phyloP scores from a whole-genome alignment of 1,284 basidiomycete genomes.

The Leccinum subspadiceum region DNA sequence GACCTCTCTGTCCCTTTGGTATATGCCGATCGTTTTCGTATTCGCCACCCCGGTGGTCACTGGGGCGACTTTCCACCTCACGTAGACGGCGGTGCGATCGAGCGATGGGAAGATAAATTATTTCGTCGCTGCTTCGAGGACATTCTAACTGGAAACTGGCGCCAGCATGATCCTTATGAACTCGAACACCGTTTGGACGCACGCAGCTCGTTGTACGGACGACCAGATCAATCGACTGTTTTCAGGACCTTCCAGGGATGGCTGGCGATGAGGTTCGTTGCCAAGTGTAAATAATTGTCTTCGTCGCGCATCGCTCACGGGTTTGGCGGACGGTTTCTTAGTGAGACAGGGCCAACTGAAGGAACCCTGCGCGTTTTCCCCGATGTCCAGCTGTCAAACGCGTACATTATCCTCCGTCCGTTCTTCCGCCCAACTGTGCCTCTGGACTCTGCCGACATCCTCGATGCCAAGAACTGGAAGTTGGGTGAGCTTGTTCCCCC shows the following conservation, averaged over 20 bases:
- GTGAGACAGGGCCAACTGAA: conserved; percentile 69
- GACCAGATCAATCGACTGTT: conserved; percentile 61
- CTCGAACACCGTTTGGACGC: conserved; percentile 62
- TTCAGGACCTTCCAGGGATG: conserved; percentile 85
- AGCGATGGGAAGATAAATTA: conserved; percentile 79
- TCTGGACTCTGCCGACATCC: conserved; percentile 41
- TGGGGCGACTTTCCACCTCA: conserved; percentile 77
- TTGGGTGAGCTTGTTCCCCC: conserved; percentile 46
- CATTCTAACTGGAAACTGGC: conserved; percentile 71
- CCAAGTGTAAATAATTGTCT: not conserved
- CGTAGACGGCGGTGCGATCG: conserved; percentile 78
- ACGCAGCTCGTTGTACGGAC: conserved; percentile 57
- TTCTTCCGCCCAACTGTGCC: conserved; percentile 67
- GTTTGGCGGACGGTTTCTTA: conserved; percentile 21
- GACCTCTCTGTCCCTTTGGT: conserved; percentile 67
- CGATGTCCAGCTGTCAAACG: conserved; percentile 68
- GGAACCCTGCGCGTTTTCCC: conserved; percentile 84
- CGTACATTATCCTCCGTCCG: conserved; percentile 80
- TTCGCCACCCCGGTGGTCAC: conserved; percentile 69
- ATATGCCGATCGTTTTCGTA: conserved; percentile 83
- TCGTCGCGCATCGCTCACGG: not conserved
- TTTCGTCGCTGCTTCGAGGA: conserved; percentile 67
- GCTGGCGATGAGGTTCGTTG: conserved; percentile 58
- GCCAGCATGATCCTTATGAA: conserved; percentile 69
- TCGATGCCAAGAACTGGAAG: conserved; percentile 66